These are phyloP conservation scores for Lentinus tigrinus DNA, from an alignment of 768 basidiomycete genomes.

Conservation along the genomic window DNA sequence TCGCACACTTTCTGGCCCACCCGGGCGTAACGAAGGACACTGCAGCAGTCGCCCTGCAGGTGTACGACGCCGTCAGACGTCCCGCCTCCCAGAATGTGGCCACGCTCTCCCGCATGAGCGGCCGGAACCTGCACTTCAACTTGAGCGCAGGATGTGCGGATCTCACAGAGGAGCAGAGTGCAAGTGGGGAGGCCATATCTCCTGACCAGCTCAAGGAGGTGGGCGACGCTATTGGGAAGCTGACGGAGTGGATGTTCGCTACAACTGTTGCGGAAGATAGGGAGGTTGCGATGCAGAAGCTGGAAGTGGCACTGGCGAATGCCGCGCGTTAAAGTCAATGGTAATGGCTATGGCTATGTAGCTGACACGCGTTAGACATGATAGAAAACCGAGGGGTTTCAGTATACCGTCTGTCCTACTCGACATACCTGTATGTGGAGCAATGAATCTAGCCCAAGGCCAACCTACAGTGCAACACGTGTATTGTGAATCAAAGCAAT, in stretches of 20 bases:
- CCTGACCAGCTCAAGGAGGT: neutral
- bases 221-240: neutral
- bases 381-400: too few species aligned
- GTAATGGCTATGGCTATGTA: too few species aligned
- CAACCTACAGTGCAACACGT: too few species aligned
- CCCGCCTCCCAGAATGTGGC: slow-evolving; percentile 29
- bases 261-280: slow-evolving; percentile 1
- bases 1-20: slow-evolving; percentile 30
- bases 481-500: too few species aligned
- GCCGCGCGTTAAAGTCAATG: too few species aligned
- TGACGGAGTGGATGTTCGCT: neutral
- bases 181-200: neutral
- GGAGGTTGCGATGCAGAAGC: neutral
- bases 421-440: too few species aligned
- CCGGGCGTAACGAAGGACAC: slow-evolving; percentile 22
- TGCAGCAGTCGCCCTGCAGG: slow-evolving; percentile 27
- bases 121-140: slow-evolving; percentile 25
- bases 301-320: neutral
- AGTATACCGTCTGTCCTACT: too few species aligned
- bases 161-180: neutral
- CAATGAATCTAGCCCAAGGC: too few species aligned
- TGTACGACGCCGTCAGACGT: slow-evolving; percentile 33
- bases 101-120: slow-evolving; percentile 16
- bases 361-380: too few species aligned
- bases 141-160: neutral